These are phyloP conservation scores for Solanum ossicruentum DNA, from an alignment of 257 asterid genomes.

Conservation along the genomic window DNA sequence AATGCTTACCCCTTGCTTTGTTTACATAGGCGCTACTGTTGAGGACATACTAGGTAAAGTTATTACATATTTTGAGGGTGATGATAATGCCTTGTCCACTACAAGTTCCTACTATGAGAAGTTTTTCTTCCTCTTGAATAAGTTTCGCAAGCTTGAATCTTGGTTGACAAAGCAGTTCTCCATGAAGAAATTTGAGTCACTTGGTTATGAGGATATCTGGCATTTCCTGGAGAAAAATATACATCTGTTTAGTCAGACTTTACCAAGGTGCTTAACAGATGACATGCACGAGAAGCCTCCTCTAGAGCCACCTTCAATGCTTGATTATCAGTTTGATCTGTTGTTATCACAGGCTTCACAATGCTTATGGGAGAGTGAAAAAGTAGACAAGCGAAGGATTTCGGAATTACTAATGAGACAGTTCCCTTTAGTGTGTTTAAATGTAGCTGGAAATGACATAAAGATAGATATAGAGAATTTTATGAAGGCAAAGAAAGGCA, in stretches of 20 bases:
- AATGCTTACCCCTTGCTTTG: background rate
- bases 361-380: constrained; percentile 32
- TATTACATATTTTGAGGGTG: constrained; percentile 42
- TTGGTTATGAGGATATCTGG: constrained; percentile 72
- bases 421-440: constrained; percentile 68
- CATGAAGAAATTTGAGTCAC: constrained; percentile 42
- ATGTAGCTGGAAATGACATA: constrained; percentile 27
- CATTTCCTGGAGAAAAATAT: constrained; percentile 57
- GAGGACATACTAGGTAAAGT: constrained; percentile 59
- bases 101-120: constrained; percentile 17
- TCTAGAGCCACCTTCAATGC: constrained; percentile 67
- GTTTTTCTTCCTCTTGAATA: constrained; percentile 39
- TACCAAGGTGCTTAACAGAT: constrained; percentile 37
- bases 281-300: constrained; percentile 22
- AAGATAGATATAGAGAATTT: constrained; percentile 15
- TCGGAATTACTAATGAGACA: constrained; percentile 58
- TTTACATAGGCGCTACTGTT: constrained; percentile 32
- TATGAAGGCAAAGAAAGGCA: constrained; percentile 22
- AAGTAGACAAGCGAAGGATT: constrained; percentile 24
- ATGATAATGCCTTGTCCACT: constrained; percentile 12
- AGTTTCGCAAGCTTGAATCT: constrained; percentile 53
- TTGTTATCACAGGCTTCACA: constrained; percentile 63
- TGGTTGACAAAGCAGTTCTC: constrained; percentile 52
- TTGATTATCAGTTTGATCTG: constrained; percentile 55
- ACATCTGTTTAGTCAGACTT: constrained; percentile 34